Conservation (phyloP, 768 basidiomycete species). For the Podaxis sp. region DNA sequence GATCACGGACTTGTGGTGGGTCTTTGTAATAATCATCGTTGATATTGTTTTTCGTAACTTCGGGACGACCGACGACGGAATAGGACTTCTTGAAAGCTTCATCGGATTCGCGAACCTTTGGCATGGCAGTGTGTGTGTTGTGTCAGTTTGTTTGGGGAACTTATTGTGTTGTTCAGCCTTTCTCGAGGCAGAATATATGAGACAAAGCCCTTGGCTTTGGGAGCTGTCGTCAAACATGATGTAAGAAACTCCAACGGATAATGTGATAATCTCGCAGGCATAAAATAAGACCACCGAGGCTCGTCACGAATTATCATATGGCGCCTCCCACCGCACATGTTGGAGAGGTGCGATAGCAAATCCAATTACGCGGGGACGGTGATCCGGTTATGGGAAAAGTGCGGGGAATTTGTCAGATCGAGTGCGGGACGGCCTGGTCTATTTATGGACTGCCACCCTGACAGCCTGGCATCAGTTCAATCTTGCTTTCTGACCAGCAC, state of each 20-base stretch:
- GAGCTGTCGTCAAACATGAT: not conserved
- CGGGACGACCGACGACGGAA: constrained; percentile 20
- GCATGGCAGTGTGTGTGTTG: constrained; percentile 11
- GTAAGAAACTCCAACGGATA: not conserved
- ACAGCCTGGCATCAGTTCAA: constrained; percentile 10
- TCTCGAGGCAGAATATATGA: constrained; percentile 1
- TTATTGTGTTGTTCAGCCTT: not conserved
- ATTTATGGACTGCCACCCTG: constrained; percentile 16
- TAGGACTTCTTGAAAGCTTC: constrained; percentile 25
- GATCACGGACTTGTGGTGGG: constrained; percentile 21
- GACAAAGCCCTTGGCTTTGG: not conserved
- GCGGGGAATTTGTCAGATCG: constrained; percentile 31
- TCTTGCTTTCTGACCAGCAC: constrained; percentile 14
- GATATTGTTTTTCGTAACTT: constrained; percentile 22
- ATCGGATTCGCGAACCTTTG: constrained; percentile 21
- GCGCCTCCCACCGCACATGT: not conserved
- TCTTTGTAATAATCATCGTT: constrained; percentile 24
- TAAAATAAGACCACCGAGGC: not conserved
- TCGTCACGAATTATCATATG: not conserved
- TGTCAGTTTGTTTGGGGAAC: constrained; percentile 5
- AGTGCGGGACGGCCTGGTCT: constrained; percentile 15
- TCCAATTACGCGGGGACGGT: not conserved
- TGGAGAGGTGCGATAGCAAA: not conserved
- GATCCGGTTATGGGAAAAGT: constrained; percentile 23
- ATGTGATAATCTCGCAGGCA: not conserved